phyloP scores from a whole-genome alignment of 2,329 filamentous ascomycete genomes.

The Colletotrichum salicis region DNA sequence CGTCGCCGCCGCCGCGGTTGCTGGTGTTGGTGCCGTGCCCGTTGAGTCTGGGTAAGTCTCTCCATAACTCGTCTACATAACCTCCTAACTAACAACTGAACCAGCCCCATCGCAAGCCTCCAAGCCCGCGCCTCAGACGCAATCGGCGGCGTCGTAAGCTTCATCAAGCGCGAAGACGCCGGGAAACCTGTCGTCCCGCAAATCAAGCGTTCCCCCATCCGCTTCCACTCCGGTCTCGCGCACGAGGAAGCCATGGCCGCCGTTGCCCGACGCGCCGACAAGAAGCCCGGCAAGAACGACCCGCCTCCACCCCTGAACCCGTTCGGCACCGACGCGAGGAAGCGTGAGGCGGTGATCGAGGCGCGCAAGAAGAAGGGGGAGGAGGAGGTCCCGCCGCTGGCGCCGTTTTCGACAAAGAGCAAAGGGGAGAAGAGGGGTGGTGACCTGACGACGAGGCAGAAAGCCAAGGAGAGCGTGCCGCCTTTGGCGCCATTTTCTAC shows the following conservation, averaged over 20 bases:
- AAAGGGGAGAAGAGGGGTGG: neutral
- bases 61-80: too few relatives aligned
- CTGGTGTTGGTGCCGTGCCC: conserved; percentile 18
- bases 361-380: conserved; percentile 4
- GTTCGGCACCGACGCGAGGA: neutral
- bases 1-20: conserved; percentile 16
- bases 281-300: conserved; percentile 1
- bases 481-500: conserved; percentile 15
- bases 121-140: conserved; percentile 24
- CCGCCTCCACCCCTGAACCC: conserved; percentile 10
- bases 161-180: conserved; percentile 27
- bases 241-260: conserved; percentile 11
- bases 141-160: conserved; percentile 24
- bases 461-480: conserved; percentile 22
- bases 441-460: conserved; percentile 2
- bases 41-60: conserved; percentile 16
- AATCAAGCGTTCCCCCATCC: conserved; percentile 10
- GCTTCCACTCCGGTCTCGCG: conserved; percentile 18
- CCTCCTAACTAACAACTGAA: neutral
- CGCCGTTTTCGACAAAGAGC: conserved; percentile 4
- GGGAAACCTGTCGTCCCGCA: conserved; percentile 8
- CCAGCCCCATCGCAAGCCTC: conserved; percentile 20
- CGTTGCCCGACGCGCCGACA: neutral
- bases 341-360: neutral
- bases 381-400: conserved; percentile 3